These are phyloP conservation scores for Amoebophrya sp. DNA, from an alignment of 169 alveolate species.

Conservation along the genomic window DNA sequence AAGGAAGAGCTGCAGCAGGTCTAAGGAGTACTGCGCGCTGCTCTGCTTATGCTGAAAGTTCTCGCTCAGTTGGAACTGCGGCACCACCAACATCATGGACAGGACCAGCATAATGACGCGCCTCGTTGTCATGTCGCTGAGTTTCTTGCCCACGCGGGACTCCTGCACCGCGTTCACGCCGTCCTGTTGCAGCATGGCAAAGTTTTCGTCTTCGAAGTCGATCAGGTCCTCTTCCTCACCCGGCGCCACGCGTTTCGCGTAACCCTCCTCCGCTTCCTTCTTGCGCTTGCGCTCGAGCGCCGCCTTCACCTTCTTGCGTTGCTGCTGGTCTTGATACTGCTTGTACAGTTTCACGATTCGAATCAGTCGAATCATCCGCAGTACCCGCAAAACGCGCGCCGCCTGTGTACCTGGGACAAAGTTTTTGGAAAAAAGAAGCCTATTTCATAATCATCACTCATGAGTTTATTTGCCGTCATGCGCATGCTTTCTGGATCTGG, in stretches of 20 bases:
- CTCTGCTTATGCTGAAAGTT: background rate
- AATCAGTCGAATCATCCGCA: constrained; percentile 47
- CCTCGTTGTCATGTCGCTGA: constrained; percentile 69
- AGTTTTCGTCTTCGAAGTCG: background rate
- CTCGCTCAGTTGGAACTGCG: constrained; percentile 9
- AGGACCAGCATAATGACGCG: constrained; percentile 50
- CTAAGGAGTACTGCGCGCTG: background rate
- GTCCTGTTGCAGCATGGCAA: background rate
- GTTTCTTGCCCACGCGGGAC: constrained; percentile 68
- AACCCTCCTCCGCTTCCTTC: constrained; percentile 12
- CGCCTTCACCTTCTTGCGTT: background rate
- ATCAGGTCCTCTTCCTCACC: constrained; percentile 13
- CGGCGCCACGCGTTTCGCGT: background rate
- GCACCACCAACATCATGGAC: background rate
- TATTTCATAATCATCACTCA: too few relatives aligned
- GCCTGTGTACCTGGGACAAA: background rate
- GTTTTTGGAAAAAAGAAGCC: too few relatives aligned
- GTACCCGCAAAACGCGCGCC: background rate
- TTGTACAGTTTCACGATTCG: constrained; percentile 71
- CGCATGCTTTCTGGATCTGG: too few relatives aligned
- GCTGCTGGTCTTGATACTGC: constrained; percentile 55
- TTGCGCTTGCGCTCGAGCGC: constrained; percentile 13
- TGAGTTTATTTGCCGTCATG: too few relatives aligned
- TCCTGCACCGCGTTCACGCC: constrained; percentile 37
- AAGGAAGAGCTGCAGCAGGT: background rate